Evolutionary conservation across 441 rosid species (phyloP), one percentile per base, ranked within the genome.

Genomic region (Pelargonium cotyledonis): DNA sequence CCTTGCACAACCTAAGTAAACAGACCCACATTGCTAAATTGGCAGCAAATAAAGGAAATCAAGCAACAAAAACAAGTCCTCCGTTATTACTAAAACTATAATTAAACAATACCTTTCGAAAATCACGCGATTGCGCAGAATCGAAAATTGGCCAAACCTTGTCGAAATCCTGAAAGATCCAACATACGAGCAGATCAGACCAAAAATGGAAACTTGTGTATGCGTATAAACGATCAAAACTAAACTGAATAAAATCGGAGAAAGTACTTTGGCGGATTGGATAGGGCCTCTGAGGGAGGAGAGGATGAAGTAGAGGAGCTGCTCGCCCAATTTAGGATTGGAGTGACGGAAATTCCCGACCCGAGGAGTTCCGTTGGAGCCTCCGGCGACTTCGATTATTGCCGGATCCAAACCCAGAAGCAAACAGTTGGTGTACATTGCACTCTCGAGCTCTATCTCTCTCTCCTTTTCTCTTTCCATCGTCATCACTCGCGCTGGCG

Each of bases 391-490:
- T 26, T 97, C 99, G 82, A 95, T 95, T 63, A 89, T 72, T 65
- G 78, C 79, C 71, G 98, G 97, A 92, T 95, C 99, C 87, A 95
- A 76, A 67, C 99, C 99, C 76, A 95, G 83, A 49, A 95, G 82
- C 81, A 89, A 79, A 47, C 98, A 95, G 81, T 95, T 95, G 14
- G 99, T 95, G 86, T 92, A 95, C 99, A 95, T 90, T 90, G 99
- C 98, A 76, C 98, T 92, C 87, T 95, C 98, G 5, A 95, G 95
- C 88, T 90, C 98, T 35, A 89, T 79, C 82, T 95, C 99, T 81
- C 99, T 90, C 80, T 95, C 99, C 91, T 92, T 95, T 80, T 95
- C 99, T 84, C 97, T 85, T 75, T 92, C 99, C 96, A 92, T 95
- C 85, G 89, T 89, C 95, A 89, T 92, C 87, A 79, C 63, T 41